Percentiles rank a stretch among this genome's conserved stretches.
These are phyloP conservation scores for Phaeomoniella chlamydospora DNA, from an alignment of 2,329 filamentous ascomycete species.

Conservation along the genomic window DNA sequence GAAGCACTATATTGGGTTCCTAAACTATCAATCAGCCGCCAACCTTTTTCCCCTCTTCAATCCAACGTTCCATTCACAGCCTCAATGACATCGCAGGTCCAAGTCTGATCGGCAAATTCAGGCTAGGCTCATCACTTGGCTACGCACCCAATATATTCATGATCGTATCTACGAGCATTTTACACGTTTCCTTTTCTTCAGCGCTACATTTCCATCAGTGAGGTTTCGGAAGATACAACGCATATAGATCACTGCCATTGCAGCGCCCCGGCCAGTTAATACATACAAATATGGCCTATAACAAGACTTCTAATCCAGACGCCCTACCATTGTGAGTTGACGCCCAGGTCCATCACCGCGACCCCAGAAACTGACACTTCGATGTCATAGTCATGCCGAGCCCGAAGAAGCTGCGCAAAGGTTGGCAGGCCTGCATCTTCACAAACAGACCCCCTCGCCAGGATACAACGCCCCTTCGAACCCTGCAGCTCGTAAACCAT, in stretches of 20 bases:
- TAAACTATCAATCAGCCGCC: no score
- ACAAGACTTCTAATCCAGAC: constrained; percentile 83
- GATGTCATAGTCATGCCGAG: constrained; percentile 63
- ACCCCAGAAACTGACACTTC: no score
- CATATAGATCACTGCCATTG: no score
- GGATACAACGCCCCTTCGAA: constrained; percentile 1
- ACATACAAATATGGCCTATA: constrained; percentile 92
- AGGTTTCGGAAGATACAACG: no score
- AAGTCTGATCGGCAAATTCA: not conserved
- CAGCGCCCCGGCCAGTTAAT: no score
- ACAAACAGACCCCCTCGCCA: constrained; percentile 12
- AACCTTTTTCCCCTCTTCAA: no score
- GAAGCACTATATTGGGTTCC: no score
- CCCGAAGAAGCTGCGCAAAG: constrained; percentile 45
- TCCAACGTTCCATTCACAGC: not conserved
- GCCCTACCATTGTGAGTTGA: constrained; percentile 77
- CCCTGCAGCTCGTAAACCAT: constrained; percentile 4
- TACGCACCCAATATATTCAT: no score
- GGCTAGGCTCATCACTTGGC: not conserved
- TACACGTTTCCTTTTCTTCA: no score
- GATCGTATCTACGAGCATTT: no score
- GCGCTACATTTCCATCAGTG: no score
- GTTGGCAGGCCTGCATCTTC: constrained; percentile 15
- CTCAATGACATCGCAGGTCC: not conserved
- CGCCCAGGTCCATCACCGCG: no score